These are phyloP conservation scores for Tulasnella sp. DNA, from an alignment of 768 basidiomycete species.

Conservation along the genomic window DNA sequence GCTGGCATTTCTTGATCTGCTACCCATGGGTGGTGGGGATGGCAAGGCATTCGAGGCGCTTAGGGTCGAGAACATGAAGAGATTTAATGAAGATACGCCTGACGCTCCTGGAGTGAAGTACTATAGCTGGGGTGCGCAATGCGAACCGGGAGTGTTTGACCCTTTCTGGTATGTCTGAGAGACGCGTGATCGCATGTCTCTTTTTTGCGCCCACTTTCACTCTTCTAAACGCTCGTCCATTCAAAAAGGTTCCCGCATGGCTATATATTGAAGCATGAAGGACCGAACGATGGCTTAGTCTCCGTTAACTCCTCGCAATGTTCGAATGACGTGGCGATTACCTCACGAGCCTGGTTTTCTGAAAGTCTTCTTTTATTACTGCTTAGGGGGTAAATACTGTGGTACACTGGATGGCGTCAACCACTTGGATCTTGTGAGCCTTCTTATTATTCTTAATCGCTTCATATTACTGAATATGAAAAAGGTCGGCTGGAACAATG, in stretches of 20 bases:
- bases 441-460: not conserved
- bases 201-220: too few species aligned
- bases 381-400: constrained; percentile 67
- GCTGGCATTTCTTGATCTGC: constrained; percentile 49
- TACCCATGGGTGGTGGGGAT: constrained; percentile 89
- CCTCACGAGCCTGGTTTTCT: too few species aligned
- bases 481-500: constrained; percentile 81
- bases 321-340: not conserved
- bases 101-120: constrained; percentile 72
- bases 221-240: too few species aligned
- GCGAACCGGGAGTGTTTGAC: constrained; percentile 82
- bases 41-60: constrained; percentile 88
- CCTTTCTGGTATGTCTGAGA: constrained; percentile 52
- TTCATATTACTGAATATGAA: not conserved
- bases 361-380: not conserved
- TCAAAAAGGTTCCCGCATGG: constrained; percentile 54
- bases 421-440: constrained; percentile 63
- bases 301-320: constrained; percentile 79
- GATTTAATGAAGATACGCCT: constrained; percentile 79
- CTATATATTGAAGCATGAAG: constrained; percentile 72
- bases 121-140: constrained; percentile 91
- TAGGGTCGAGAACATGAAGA: constrained; percentile 70
- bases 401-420: constrained; percentile 88
- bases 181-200: too few species aligned
- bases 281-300: constrained; percentile 90